Evolutionary conservation across 2,329 filamentous ascomycete genomes (phyloP).

Genomic region (Monosporascus sp.): DNA sequence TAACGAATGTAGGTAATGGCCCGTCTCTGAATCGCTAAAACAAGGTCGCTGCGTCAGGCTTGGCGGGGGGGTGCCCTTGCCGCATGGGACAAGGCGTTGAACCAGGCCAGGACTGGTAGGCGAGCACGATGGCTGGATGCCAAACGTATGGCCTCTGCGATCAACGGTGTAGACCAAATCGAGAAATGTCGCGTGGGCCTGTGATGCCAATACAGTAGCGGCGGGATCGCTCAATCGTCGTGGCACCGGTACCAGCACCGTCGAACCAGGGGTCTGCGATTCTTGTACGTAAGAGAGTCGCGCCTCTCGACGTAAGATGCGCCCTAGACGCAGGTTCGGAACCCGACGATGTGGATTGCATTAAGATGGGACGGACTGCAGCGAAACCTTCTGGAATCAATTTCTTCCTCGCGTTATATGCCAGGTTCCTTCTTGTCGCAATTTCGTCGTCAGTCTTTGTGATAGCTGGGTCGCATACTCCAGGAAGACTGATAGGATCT

Average conservation of each 20-base stretch:
- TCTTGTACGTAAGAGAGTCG: conserved; percentile 23
- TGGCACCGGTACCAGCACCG: background rate
- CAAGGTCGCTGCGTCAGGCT: too few species aligned
- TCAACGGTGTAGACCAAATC: background rate
- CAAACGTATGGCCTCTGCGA: background rate
- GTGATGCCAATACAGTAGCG: background rate
- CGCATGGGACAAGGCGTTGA: background rate
- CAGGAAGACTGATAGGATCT: too few species aligned
- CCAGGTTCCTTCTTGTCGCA: background rate
- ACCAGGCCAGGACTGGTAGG: background rate
- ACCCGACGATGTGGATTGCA: background rate
- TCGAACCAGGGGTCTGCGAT: conserved; percentile 12
- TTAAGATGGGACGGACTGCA: background rate
- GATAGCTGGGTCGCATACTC: too few species aligned
- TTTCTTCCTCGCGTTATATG: background rate
- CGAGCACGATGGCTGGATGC: background rate
- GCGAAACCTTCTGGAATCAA: background rate
- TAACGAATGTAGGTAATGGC: conserved; percentile 9
- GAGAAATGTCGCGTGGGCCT: background rate
- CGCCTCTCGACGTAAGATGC: conserved; percentile 12
- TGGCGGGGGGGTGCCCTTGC: background rate
- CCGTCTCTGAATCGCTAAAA: background rate
- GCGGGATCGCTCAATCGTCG: conserved; percentile 1
- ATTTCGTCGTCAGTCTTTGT: too few species aligned
- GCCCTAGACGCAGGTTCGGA: conserved; percentile 13